Evolutionary conservation across 148 eudicot genomes (phyloP).

Genomic region (Bassia scoparia): DNA sequence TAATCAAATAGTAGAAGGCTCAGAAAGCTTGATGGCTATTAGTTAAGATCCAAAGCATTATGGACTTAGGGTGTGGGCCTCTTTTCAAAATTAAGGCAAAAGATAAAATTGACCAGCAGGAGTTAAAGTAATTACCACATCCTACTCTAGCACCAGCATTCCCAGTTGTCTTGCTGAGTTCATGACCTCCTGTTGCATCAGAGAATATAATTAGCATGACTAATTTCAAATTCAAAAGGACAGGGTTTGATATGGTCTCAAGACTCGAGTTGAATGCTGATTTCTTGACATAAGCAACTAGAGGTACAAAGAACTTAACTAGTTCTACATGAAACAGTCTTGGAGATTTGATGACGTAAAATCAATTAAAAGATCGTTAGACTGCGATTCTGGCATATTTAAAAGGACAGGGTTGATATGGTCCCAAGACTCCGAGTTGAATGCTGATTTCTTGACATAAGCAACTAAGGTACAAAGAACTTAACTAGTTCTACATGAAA

Average conservation of each 20-base stretch:
- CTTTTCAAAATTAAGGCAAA: background rate
- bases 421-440: too few species aligned
- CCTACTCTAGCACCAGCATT: constrained; percentile 91
- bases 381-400: background rate
- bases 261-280: too few species aligned
- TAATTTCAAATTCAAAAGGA: background rate
- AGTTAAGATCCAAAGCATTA: background rate
- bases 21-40: too few species aligned
- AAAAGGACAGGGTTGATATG: background rate
- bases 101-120: background rate
- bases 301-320: too few species aligned
- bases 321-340: background rate
- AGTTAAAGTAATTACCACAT: constrained; percentile 50
- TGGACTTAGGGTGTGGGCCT: background rate
- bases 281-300: too few species aligned
- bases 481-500: background rate
- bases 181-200: constrained; percentile 67
- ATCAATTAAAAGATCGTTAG: background rate
- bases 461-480: too few species aligned
- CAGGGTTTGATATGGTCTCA: too few species aligned
- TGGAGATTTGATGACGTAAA: background rate
- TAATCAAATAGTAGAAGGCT: background rate
- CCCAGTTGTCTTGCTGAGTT: constrained; percentile 93
- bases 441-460: too few species aligned
- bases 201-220: constrained; percentile 13